Base-by-base conservation (phyloP, 176 grass and related monocot species). In the Carex parvula region DNA sequence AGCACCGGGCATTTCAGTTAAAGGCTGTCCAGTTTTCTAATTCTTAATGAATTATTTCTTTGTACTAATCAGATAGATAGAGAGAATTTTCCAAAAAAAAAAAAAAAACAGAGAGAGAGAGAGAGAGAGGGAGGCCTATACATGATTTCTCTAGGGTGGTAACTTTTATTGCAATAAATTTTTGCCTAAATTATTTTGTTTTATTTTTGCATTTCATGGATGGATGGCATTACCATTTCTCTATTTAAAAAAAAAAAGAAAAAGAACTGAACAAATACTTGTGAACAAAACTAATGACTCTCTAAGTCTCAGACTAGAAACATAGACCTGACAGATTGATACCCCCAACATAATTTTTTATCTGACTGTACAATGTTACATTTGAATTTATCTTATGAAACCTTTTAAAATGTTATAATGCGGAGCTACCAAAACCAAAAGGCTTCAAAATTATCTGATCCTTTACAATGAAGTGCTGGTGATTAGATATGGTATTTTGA, bases 11-110 rank as follows among this genome's bases (percentile, higher is more conserved):
- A 97, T 97, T 71, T 83, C 52, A 54, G 90, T 97, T 70, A 92
- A 94, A 83, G 94, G 94, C 0, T 97, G 94, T 70, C 94, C 94
- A 7, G 85, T 94, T 11, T 94, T 97, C 90, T 97, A 84, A 84
- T 44, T 18, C 7, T 20, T 79, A 64, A 24, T 20, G 65, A 64
- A 44, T 30, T 64, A 13, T 22, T 82, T 46, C 5, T 63, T 78
- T 33, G 50, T 4, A 57, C 73, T 74, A 52, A 74, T 74, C 21
- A 15, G 21, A 74, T 48, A 74, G 44, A 52, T 22, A 74, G 30
- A 17, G 61, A 71, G 2, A 41, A 17, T 70, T 46, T 71, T 8
- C 8, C 37, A 0, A 16, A 39, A 41, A 62, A 42, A 18, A 42
- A 70, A 24, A 50, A 50, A 46, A 50, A 24, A 24, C n/a, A n/a